phyloP scores from a whole-genome alignment of 768 basidiomycete genomes.

The Coprinopsis cinerea region DNA sequence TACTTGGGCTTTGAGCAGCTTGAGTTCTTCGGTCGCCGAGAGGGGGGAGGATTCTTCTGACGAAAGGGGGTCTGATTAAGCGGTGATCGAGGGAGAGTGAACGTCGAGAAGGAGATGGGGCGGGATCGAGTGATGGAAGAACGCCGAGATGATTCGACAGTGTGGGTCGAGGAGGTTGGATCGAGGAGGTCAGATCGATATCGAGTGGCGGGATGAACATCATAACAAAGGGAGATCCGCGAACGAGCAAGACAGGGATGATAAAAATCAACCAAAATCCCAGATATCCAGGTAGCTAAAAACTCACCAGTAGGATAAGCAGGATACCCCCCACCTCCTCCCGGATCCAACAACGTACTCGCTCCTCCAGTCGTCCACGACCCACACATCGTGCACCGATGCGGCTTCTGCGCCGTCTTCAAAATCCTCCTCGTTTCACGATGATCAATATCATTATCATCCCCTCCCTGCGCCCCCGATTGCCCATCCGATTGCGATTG shows the following conservation, averaged over 20 bases:
- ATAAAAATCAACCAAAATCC: too few species aligned
- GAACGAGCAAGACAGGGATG: too few species aligned
- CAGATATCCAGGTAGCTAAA: too few species aligned
- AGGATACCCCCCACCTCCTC: neutral
- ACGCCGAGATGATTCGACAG: conserved; percentile 17
- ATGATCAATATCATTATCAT: too few species aligned
- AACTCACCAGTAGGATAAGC: too few species aligned
- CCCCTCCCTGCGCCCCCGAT: too few species aligned
- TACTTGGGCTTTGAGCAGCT: conserved; percentile 73
- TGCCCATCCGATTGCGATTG: too few species aligned
- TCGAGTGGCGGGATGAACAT: too few species aligned
- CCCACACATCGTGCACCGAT: conserved; percentile 39
- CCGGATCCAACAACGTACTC: neutral
- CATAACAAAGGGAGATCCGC: too few species aligned
- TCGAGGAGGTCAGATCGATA: too few species aligned
- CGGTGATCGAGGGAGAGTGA: conserved; percentile 43
- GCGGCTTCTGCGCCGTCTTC: neutral
- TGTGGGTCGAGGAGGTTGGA: neutral
- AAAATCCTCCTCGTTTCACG: too few species aligned
- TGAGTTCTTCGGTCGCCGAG: conserved; percentile 66
- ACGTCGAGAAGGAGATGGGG: too few species aligned
- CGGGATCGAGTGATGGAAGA: conserved; percentile 46
- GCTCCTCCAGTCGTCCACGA: neutral
- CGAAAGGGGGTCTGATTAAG: conserved; percentile 36
- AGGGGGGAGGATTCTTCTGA: conserved; percentile 29